Percentiles rank a stretch among this genome's conserved stretches.
Conservation (phyloP, 2,329 filamentous ascomycete species). For the Alternaria viburni region DNA sequence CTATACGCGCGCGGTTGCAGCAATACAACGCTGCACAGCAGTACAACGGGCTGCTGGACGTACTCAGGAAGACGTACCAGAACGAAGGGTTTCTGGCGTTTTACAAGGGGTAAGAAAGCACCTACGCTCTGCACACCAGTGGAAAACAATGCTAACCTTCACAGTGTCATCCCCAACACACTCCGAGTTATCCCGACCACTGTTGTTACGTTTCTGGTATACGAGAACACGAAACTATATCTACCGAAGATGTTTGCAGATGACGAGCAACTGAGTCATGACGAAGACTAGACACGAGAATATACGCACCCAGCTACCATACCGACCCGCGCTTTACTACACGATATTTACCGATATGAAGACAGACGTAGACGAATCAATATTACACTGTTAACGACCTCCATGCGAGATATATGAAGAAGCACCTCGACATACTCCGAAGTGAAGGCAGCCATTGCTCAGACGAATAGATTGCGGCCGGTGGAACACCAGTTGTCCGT, state of each 20-base stretch:
- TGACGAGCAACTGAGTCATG: constrained; percentile 38
- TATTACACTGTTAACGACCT: not conserved
- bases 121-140: too few relatives aligned
- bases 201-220: constrained; percentile 95
- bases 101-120: constrained; percentile 73
- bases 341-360: not conserved
- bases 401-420: not conserved
- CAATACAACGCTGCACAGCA: constrained; percentile 79
- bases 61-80: constrained; percentile 73
- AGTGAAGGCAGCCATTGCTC: not conserved
- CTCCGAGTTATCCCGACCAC: constrained; percentile 91
- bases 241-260: constrained; percentile 56
- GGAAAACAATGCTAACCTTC: constrained; percentile 5
- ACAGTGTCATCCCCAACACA: constrained; percentile 77
- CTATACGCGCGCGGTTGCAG: constrained; percentile 85
- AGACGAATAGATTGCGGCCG: not conserved
- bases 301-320: not conserved
- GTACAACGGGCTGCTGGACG: constrained; percentile 76
- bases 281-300: constrained; percentile 35
- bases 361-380: not conserved
- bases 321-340: not conserved
- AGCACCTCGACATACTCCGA: not conserved
- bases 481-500: not conserved
- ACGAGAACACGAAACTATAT: constrained; percentile 87
- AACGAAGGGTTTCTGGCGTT: constrained; percentile 84